Evolutionary conservation across 2,329 filamentous ascomycete species (phyloP).

Genomic region (Cadophora sp.): DNA sequence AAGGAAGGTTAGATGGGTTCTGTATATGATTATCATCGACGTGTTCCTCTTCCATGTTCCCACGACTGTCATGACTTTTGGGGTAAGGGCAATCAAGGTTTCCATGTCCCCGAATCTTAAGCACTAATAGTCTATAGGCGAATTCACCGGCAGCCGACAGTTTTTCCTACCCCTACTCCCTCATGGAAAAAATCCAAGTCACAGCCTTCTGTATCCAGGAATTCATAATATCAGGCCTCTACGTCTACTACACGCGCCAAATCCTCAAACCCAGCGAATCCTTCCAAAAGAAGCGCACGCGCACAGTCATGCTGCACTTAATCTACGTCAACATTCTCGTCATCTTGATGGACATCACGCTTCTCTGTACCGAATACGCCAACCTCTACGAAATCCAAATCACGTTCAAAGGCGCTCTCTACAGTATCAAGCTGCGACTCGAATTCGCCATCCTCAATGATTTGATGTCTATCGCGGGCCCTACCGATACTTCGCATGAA

Average conservation of each 20-base stretch:
- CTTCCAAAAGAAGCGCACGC: slow-evolving; percentile 26
- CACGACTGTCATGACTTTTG: slow-evolving; percentile 53
- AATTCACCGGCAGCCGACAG: not conserved
- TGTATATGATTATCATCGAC: slow-evolving; percentile 54
- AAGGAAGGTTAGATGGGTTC: slow-evolving; percentile 49
- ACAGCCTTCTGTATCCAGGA: slow-evolving; percentile 56
- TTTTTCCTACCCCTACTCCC: not conserved
- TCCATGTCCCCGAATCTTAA: not conserved
- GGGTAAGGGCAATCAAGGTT: slow-evolving; percentile 28
- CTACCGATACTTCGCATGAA: not conserved
- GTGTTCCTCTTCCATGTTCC: slow-evolving; percentile 53
- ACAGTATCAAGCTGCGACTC: slow-evolving; percentile 53
- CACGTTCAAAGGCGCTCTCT: slow-evolving; percentile 49
- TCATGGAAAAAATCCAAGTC: slow-evolving; percentile 53
- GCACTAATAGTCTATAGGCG: not conserved
- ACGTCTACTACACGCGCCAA: slow-evolving; percentile 55
- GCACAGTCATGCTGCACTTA: slow-evolving; percentile 50
- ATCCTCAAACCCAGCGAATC: slow-evolving; percentile 24
- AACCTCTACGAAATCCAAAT: slow-evolving; percentile 48
- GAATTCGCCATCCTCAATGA: slow-evolving; percentile 54
- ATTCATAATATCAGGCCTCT: slow-evolving; percentile 53
- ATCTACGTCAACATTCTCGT: slow-evolving; percentile 52
- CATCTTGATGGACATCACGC: slow-evolving; percentile 52
- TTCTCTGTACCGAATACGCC: slow-evolving; percentile 48
- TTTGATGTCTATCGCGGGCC: not conserved